A percentile compares a stretch with the other conserved stretches of the same genome.
These are phyloP conservation scores for Fusarium tjaetaba DNA, from an alignment of 2,329 filamentous ascomycete genomes.

Conservation along the genomic window DNA sequence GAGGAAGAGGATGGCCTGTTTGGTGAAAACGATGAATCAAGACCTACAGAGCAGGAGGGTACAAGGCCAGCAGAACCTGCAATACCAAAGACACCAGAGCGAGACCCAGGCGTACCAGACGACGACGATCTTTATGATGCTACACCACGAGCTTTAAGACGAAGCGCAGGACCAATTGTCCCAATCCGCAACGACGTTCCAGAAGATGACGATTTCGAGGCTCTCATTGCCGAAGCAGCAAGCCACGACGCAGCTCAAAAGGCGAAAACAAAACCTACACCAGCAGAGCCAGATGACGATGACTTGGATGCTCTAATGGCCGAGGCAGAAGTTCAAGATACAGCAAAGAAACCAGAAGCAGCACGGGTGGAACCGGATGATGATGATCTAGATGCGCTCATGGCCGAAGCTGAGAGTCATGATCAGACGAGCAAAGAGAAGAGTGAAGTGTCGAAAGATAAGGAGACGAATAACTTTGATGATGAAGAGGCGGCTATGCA, in stretches of 20 bases:
- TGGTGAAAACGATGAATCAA: conserved; percentile 41
- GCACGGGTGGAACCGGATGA: conserved; percentile 47
- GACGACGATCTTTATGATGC: conserved; percentile 65
- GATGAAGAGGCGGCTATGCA: conserved; percentile 76
- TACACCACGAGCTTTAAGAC: conserved; percentile 53
- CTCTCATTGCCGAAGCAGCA: conserved; percentile 62
- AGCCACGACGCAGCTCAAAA: conserved; percentile 30
- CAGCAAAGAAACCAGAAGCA: conserved; percentile 22
- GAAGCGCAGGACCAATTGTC: conserved; percentile 24
- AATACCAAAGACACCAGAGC: conserved; percentile 42
- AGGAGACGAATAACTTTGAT: conserved; percentile 56
- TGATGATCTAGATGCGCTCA: conserved; percentile 62
- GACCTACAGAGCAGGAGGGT: conserved; percentile 15
- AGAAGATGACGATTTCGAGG: conserved; percentile 64
- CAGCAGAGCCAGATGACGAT: conserved; percentile 52
- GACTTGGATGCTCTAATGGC: conserved; percentile 64
- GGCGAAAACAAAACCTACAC: conserved; percentile 18
- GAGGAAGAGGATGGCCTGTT: conserved; percentile 30
- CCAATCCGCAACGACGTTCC: conserved; percentile 40
- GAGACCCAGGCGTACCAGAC: conserved; percentile 47
- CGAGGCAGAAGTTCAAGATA: conserved; percentile 52
- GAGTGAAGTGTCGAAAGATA: background rate
- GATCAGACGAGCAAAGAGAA: conserved; percentile 16
- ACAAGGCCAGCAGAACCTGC: conserved; percentile 52
- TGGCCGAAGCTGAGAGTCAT: conserved; percentile 58